Evolutionary conservation across 805 yeast genomes (phyloP), one percentile per base, ranked within the genome.

Genomic region (Yarrowia divulgata): DNA sequence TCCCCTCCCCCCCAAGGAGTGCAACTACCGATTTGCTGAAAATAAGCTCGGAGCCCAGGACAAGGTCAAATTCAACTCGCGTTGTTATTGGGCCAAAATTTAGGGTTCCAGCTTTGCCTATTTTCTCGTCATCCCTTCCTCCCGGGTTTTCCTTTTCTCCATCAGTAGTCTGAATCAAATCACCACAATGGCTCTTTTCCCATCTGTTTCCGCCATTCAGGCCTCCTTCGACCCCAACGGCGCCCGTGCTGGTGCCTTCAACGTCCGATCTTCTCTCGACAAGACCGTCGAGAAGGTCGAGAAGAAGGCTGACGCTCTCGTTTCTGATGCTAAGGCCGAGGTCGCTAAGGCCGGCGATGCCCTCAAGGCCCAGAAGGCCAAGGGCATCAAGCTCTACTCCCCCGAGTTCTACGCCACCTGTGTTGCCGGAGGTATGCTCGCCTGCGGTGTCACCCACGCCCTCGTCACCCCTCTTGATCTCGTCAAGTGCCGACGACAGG

Each of bases 401-500:
- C 79, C 83, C 29, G 87, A 89, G 77, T 90, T 88, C 81, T 90
- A 83, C 80, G 81, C 82, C 69, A 88, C 93, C 67, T 90, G 96
- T 79, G 87, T 93, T 3, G 63, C 88, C 48, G 96, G 93, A 58
- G 96, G 94, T 73, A 84, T 88, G 69, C 55, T 72, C 48, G 75
- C 69, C 8, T 66, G 69, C 13, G 69, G 69, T 52, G 45, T 32
- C 34, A 92, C 97, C 3, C 97, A 92, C 78, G 85, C 95, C 0
- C 85, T 88, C 1, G 93, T 93, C 23, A 89, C 97, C 1, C 97
- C 97, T 2, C 81, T 91, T 70, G 97, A 91, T 79, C 80, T 91
- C 69, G 91, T 91, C 72, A 91, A 91, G 77, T 89, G 93, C 79
- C 86, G 96, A 76, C 83, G 91, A 72, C 97, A 91, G 78, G 96